Evolutionary conservation across 2,329 filamentous ascomycete genomes (phyloP).

Genomic region (Colletotrichum costaricense): DNA sequence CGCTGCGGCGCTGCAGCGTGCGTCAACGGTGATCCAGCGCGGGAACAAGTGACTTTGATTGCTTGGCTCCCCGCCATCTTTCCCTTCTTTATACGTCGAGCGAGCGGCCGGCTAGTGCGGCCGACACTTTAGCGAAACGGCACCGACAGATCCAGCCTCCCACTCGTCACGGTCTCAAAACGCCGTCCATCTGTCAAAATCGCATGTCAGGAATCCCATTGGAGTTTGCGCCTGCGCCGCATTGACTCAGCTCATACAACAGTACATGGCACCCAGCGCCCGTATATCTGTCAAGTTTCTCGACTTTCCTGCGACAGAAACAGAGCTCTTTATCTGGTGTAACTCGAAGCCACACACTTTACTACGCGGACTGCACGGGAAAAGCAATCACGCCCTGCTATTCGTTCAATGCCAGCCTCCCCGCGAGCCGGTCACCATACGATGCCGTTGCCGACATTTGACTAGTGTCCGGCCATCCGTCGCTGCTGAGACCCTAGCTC

Average conservation of each 20-base stretch:
- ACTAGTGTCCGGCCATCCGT: constrained; percentile 28
- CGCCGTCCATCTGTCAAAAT: not conserved
- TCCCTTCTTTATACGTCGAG: not conserved
- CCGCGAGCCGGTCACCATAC: constrained; percentile 1
- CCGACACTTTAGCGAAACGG: constrained; percentile 10
- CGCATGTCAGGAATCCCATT: constrained; percentile 13
- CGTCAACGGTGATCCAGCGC: constrained; percentile 6
- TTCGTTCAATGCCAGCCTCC: constrained; percentile 18
- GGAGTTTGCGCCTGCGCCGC: not conserved
- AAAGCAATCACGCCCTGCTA: not conserved
- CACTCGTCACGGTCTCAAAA: not conserved
- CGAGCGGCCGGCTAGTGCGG: not conserved
- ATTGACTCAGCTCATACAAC: not conserved
- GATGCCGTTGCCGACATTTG: constrained; percentile 4
- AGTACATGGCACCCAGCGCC: not conserved
- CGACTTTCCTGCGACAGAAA: not conserved
- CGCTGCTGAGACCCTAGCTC: not conserved
- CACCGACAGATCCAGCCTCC: constrained; percentile 13
- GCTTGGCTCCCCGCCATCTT: constrained; percentile 20
- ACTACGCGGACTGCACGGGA: not conserved
- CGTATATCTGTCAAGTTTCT: constrained; percentile 4
- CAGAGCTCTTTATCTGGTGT: not conserved
- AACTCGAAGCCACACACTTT: not conserved
- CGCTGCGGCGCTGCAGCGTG: constrained; percentile 4
- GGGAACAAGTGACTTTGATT: not conserved